Evolutionary conservation across 768 basidiomycete species (phyloP).

Genomic region (Tricholoma terreum): DNA sequence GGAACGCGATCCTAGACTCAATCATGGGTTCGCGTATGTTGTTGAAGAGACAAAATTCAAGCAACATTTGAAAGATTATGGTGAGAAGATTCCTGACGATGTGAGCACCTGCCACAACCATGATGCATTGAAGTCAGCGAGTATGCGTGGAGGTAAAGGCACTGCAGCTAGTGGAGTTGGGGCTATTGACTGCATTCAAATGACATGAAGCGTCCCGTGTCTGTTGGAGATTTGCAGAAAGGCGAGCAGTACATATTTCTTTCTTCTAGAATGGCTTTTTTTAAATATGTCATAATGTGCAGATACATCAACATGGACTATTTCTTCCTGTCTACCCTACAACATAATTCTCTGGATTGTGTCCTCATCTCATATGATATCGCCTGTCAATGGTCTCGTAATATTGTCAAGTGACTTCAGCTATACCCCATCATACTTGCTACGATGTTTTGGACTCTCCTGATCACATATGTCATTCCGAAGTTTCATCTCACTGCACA

Average conservation of each 20-base stretch:
- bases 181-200: conserved; percentile 5
- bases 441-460: background rate
- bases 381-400: background rate
- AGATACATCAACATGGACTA: conserved; percentile 24
- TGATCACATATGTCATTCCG: conserved; percentile 18
- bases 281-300: background rate
- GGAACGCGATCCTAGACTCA: conserved; percentile 13
- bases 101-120: conserved; percentile 17
- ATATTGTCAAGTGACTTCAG: conserved; percentile 13
- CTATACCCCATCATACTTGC: background rate
- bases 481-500: conserved; percentile 31
- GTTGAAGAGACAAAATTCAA: conserved; percentile 9
- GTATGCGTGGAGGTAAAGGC: conserved; percentile 1
- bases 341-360: background rate
- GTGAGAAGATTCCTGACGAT: background rate
- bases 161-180: conserved; percentile 13
- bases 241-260: background rate
- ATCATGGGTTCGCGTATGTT: conserved; percentile 11
- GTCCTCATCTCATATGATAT: background rate
- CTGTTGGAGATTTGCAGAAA: conserved; percentile 3
- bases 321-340: conserved; percentile 19
- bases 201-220: conserved; percentile 6
- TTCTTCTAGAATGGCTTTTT: background rate
- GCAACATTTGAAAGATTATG: background rate
- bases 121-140: conserved; percentile 7